Evolutionary conservation across 2,329 filamentous ascomycete species (phyloP).

Genomic region (Arthrobotrys megalospora): DNA sequence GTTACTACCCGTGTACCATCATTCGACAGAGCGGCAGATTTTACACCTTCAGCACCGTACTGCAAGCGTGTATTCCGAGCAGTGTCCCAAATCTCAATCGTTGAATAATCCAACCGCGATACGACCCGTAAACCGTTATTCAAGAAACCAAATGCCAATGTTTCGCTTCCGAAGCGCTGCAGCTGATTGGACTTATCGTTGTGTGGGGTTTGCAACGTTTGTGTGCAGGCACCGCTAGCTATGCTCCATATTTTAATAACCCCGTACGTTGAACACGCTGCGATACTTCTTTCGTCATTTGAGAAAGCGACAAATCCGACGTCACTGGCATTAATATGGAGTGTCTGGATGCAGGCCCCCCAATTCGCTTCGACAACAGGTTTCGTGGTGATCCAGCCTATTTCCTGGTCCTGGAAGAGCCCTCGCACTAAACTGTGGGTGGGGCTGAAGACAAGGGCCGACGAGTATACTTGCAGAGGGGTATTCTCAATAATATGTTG

Average conservation of each 20-base stretch:
- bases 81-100: too few relatives aligned
- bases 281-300: too few relatives aligned
- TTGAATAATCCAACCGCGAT: too few relatives aligned
- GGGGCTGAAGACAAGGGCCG: slow-evolving; percentile 64
- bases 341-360: background rate
- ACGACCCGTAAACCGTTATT: too few relatives aligned
- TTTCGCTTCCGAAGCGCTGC: too few relatives aligned
- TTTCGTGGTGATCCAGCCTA: background rate
- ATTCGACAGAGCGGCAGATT: background rate
- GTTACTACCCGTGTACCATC: slow-evolving; percentile 39
- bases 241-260: too few relatives aligned
- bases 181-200: too few relatives aligned
- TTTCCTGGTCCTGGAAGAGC: background rate
- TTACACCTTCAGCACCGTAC: background rate
- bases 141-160: too few relatives aligned
- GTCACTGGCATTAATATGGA: background rate
- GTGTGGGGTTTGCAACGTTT: too few relatives aligned
- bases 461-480: slow-evolving; percentile 65
- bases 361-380: background rate
- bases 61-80: too few relatives aligned
- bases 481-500: slow-evolving; percentile 63
- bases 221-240: too few relatives aligned
- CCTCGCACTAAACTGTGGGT: background rate
- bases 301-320: background rate
- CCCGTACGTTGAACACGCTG: too few relatives aligned